These are phyloP conservation scores for Parietaria judaica DNA, from an alignment of 306 rosid species.

Conservation along the genomic window DNA sequence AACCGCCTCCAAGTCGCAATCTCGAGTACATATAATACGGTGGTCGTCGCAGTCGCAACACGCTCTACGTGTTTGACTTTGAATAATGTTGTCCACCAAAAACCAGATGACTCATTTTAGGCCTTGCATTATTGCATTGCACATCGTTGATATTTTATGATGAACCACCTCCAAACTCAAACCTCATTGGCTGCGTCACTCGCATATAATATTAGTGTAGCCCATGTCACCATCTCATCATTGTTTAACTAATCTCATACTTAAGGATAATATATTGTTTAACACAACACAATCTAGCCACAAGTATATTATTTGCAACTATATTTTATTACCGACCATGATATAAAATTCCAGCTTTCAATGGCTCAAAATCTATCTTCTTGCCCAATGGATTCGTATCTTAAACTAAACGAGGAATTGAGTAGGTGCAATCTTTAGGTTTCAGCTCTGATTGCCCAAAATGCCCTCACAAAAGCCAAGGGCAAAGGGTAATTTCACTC, in stretches of 20 bases:
- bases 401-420: constrained; percentile 15
- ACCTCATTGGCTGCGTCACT: not conserved
- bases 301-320: constrained; percentile 8
- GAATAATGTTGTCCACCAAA: not conserved
- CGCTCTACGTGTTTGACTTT: not conserved
- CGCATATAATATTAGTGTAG: not conserved
- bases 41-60: no score
- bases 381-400: constrained; percentile 7
- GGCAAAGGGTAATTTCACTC: constrained; percentile 18
- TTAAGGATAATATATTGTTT: constrained; percentile 16
- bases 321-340: constrained; percentile 39
- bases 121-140: constrained; percentile 15
- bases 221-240: not conserved
- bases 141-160: not conserved
- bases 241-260: not conserved
- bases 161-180: not conserved
- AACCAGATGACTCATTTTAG: constrained; percentile 23
- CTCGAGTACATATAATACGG: no score
- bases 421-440: constrained; percentile 19
- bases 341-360: constrained; percentile 6
- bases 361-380: constrained; percentile 15
- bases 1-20: no score
- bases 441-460: constrained; percentile 12
- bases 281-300: constrained; percentile 9
- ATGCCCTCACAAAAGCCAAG: constrained; percentile 19